Evolutionary conservation across 495 filamentous ascomycete species (phyloP).

Genomic region (Penicillium pulvis): DNA sequence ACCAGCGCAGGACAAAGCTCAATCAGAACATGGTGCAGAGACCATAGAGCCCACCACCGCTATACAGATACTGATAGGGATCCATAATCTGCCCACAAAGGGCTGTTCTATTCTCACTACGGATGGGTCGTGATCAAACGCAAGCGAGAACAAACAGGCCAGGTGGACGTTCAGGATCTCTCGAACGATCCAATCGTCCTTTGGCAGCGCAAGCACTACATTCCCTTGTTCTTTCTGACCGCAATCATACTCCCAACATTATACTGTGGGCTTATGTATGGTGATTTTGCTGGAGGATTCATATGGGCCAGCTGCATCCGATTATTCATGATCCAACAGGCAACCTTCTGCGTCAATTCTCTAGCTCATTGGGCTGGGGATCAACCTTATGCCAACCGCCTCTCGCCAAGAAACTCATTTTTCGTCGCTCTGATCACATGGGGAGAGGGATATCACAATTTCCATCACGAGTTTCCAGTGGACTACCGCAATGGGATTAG

Average conservation of each 20-base stretch:
- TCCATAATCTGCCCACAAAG: constrained; percentile 13
- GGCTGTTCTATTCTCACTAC: constrained; percentile 9
- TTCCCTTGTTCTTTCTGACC: no score
- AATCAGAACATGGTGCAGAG: constrained; percentile 7
- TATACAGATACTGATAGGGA: constrained; percentile 14
- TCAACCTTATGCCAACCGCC: constrained; percentile 12
- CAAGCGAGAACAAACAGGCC: background rate
- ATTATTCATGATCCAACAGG: constrained; percentile 10
- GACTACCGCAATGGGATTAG: constrained; percentile 95
- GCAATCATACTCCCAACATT: no score
- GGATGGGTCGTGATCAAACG: constrained; percentile 9
- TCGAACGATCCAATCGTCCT: background rate
- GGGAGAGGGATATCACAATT: constrained; percentile 96
- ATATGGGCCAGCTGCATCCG: constrained; percentile 15
- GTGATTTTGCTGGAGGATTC: constrained; percentile 18
- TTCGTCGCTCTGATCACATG: constrained; percentile 59
- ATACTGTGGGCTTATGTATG: background rate
- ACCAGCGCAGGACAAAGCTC: constrained; percentile 5
- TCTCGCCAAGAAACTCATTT: background rate
- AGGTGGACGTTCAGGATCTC: constrained; percentile 1
- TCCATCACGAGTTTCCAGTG: constrained; percentile 96
- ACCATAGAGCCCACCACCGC: constrained; percentile 15
- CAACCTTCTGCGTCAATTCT: constrained; percentile 25
- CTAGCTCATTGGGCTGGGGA: constrained; percentile 22
- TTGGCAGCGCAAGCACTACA: no score